Evolutionary conservation across 306 rosid genomes (phyloP).

Genomic region (Lathyrus sativus): DNA sequence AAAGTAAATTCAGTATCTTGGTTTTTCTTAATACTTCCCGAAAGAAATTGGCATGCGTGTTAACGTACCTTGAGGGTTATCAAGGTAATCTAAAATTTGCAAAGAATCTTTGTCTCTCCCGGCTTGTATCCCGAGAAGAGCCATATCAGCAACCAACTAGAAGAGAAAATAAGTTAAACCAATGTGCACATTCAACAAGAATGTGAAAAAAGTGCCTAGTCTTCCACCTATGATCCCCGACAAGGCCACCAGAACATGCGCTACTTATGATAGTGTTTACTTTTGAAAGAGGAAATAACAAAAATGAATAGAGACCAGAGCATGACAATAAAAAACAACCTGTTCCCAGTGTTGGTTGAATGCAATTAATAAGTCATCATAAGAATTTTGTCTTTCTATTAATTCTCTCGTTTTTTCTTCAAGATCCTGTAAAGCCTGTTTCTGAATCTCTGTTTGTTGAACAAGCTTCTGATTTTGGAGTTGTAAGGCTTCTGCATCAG

Average conservation of each 20-base stretch:
- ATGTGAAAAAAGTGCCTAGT: slow-evolving; percentile 23
- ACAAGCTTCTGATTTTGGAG: slow-evolving; percentile 83
- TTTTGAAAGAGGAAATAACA: slow-evolving; percentile 25
- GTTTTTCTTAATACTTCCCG: slow-evolving; percentile 26
- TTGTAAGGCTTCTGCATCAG: slow-evolving; percentile 74
- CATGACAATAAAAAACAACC: slow-evolving; percentile 50
- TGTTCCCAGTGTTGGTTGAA: slow-evolving; percentile 80
- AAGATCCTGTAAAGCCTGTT: slow-evolving; percentile 69
- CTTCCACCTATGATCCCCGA: slow-evolving; percentile 18
- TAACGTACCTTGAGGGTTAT: slow-evolving; percentile 57
- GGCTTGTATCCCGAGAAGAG: slow-evolving; percentile 73
- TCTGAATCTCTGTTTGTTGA: slow-evolving; percentile 73
- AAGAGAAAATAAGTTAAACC: slow-evolving; percentile 40
- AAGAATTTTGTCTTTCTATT: slow-evolving; percentile 61
- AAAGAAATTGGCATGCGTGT: slow-evolving; percentile 12
- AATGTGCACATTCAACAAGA: slow-evolving; percentile 13
- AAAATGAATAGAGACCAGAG: slow-evolving; percentile 11
- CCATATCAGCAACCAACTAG: slow-evolving; percentile 82
- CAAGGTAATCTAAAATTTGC: slow-evolving; percentile 45
- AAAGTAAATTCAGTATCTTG: slow-evolving; percentile 44
- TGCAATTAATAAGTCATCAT: slow-evolving; percentile 69
- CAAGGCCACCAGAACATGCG: slow-evolving; percentile 6
- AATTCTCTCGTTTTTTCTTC: slow-evolving; percentile 57
- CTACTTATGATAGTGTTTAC: not conserved
- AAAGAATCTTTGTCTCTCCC: slow-evolving; percentile 67